Evolutionary conservation across 2,329 filamentous ascomycete species (phyloP), one percentile per base, ranked within the genome.

Genomic region (Colletotrichum sp.): DNA sequence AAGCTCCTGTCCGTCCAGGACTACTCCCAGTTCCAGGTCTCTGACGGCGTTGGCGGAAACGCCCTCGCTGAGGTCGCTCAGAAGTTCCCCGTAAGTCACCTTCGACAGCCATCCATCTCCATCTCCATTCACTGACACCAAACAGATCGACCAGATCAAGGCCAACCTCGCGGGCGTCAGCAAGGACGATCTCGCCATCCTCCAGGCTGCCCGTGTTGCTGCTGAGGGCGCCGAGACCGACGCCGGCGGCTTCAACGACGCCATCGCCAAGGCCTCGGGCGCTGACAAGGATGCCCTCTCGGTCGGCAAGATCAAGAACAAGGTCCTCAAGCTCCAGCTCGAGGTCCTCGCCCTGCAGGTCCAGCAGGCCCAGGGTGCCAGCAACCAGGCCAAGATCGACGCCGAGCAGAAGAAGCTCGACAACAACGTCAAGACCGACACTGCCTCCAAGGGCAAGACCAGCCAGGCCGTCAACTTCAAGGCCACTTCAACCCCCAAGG

Each of bases 231-330:
- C 90, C n/a, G 90, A 92, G 82, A 86, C 83, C 2, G 83, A 86
- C 11, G 71, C 74, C 25, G 74, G 74, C 19, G 87, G 86, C 44
- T 92, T 91, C 84, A 90, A 92, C 82, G 85, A 88, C 19, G 87
- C 89, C 52, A 88, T 90, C 75, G 85, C 82, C 15, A 86, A 85
- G 5, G 89, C 89, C 11, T 85, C 82, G 32, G 84, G 82, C 25
- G 80, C 84, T 15, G 82, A 84, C 3, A 86, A 84, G 0, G 87
- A 84, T 52, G 87, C 88, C 13, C 84, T 91, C 19, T 84, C 89
- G 83, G 85, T 85, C 67, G 90, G 90, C 79, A 91, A 91, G 84
- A 91, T 87, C 80, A 91, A 91, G 86, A 91, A 91, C 85, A 91
- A 91, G 85, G 89, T 92, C 28, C 82, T 91, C 68, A 92, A 91